A percentile compares a stretch with the other conserved stretches of the same genome.
Evolutionary conservation across 2,329 filamentous ascomycete genomes (phyloP).

Genomic region (Hawksworthiomyces lignivorus): DNA sequence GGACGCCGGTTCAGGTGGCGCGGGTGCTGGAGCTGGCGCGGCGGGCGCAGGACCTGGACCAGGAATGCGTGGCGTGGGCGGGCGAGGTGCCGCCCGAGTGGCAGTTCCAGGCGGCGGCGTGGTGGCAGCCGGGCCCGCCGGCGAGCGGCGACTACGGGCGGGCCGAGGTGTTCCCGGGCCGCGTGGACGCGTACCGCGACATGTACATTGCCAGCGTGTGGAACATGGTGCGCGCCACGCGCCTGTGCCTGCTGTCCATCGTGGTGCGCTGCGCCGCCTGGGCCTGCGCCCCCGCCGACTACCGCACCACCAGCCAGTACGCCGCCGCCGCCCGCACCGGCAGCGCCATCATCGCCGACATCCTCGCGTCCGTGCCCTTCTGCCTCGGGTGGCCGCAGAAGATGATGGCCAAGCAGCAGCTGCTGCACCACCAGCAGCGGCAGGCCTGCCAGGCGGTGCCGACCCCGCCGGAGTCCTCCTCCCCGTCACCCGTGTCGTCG

Average conservation of each 20-base stretch:
- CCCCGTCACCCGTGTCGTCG: conserved; percentile 27
- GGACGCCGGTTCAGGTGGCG: too few relatives aligned
- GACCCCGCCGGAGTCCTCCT: too few relatives aligned
- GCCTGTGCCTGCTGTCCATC: conserved; percentile 47
- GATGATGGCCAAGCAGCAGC: too few relatives aligned
- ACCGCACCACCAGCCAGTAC: conserved; percentile 55
- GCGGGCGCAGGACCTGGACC: conserved; percentile 44
- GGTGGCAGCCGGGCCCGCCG: conserved; percentile 48
- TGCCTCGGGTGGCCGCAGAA: conserved; percentile 54
- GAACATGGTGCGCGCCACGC: conserved; percentile 46
- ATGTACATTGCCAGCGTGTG: conserved; percentile 51
- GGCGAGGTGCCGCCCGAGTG: conserved; percentile 41
- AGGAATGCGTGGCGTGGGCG: conserved; percentile 45
- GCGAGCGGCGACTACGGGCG: conserved; percentile 42
- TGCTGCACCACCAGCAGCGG: too few relatives aligned
- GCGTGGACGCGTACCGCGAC: conserved; percentile 52
- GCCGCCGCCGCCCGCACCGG: conserved; percentile 44
- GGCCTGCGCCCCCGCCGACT: conserved; percentile 53
- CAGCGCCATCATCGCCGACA: conserved; percentile 47
- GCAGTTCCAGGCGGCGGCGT: conserved; percentile 44
- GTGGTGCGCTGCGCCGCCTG: conserved; percentile 54
- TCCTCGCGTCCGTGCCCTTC: conserved; percentile 54
- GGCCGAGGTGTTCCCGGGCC: conserved; percentile 52
- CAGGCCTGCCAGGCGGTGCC: too few relatives aligned
- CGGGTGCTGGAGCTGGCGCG: conserved; percentile 44